Conservation (phyloP, 805 yeast species). For the Metschnikowia borealis region DNA sequence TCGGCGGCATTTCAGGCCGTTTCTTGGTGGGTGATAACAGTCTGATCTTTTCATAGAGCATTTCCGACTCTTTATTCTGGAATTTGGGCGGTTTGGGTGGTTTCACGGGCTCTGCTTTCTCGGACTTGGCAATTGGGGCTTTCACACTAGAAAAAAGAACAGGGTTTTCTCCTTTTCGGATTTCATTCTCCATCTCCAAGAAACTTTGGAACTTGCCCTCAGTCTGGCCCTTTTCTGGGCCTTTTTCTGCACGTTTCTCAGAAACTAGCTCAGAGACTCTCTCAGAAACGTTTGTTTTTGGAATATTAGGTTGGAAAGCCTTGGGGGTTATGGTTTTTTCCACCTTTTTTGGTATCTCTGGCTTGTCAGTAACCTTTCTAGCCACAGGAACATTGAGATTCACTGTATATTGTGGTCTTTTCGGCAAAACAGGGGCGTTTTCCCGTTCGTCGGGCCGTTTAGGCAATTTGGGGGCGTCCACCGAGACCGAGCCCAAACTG, state of each 20-base stretch:
- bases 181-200: constrained; percentile 5
- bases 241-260: too few species aligned
- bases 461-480: background rate
- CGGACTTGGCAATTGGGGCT: background rate
- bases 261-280: too few species aligned
- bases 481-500: background rate
- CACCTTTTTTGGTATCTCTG: background rate
- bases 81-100: constrained; percentile 13
- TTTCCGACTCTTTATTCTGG: constrained; percentile 7
- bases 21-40: constrained; percentile 12
- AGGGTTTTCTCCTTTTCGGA: background rate
- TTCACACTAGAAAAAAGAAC: background rate
- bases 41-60: constrained; percentile 6
- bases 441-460: background rate
- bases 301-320: too few species aligned
- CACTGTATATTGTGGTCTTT: constrained; percentile 5
- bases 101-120: background rate
- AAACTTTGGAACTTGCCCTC: background rate
- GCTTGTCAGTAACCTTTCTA: background rate
- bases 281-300: too few species aligned
- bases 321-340: background rate
- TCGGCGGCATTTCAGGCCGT: background rate
- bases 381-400: background rate
- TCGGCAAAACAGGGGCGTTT: constrained; percentile 10
- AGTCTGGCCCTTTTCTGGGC: too few species aligned